Evolutionary conservation across 2,329 filamentous ascomycete species (phyloP).

Genomic region (Penicillium sp.): DNA sequence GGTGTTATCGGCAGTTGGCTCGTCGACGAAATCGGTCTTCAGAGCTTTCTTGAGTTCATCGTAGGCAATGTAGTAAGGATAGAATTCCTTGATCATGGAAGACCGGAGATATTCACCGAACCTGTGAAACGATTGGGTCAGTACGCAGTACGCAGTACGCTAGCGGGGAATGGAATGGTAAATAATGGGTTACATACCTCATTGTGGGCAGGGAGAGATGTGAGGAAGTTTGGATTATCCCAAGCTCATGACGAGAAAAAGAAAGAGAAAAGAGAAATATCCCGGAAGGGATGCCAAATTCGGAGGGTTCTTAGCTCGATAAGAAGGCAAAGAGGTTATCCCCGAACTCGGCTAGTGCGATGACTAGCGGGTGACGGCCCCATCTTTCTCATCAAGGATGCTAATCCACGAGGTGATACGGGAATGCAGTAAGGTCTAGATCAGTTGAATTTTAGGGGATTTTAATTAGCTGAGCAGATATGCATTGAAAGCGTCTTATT

Average conservation of each 20-base stretch:
- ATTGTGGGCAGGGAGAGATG: slow-evolving; percentile 13
- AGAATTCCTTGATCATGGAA: slow-evolving; percentile 93
- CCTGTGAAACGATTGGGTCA: slow-evolving; percentile 41
- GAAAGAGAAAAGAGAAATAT: neutral
- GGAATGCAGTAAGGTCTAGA: neutral
- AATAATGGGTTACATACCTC: slow-evolving; percentile 16
- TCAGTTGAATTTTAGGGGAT: neutral
- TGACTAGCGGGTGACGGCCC: slow-evolving; percentile 13
- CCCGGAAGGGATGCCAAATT: neutral
- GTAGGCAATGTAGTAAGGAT: slow-evolving; percentile 98
- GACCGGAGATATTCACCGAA: slow-evolving; percentile 97
- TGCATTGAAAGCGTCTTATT: neutral
- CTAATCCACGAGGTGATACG: neutral
- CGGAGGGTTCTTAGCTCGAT: slow-evolving; percentile 7
- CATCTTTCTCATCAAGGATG: neutral
- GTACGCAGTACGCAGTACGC: too few species aligned
- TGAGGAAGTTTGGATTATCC: neutral
- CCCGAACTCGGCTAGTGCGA: slow-evolving; percentile 8
- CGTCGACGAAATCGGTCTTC: slow-evolving; percentile 65
- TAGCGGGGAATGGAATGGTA: slow-evolving; percentile 5
- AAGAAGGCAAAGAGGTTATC: neutral
- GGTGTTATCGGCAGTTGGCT: slow-evolving; percentile 46
- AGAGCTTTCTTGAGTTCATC: slow-evolving; percentile 86
- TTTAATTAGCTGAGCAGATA: neutral
- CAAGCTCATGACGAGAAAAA: slow-evolving; percentile 4